Conservation (phyloP, 2,329 filamentous ascomycete species). For the Aotearoamyces nothofagi region DNA sequence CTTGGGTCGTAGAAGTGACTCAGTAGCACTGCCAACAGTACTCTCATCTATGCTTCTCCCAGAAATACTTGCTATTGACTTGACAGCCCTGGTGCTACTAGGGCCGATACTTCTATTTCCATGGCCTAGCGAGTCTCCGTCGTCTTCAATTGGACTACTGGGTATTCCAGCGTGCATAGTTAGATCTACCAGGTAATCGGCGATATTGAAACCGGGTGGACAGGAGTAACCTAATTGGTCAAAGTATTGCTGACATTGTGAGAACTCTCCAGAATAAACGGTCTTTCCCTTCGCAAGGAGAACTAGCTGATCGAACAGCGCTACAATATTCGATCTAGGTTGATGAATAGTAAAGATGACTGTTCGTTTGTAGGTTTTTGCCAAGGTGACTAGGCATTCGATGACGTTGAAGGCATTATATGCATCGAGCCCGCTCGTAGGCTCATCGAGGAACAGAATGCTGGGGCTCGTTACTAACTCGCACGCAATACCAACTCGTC, state of each 20-base stretch:
- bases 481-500: slow-evolving; percentile 91
- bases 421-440: slow-evolving; percentile 88
- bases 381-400: slow-evolving; percentile 85
- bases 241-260: slow-evolving; percentile 82
- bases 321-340: slow-evolving; percentile 94
- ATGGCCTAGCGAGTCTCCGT: slow-evolving; percentile 42
- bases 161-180: slow-evolving; percentile 81
- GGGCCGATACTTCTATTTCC: slow-evolving; percentile 55
- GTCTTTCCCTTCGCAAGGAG: slow-evolving; percentile 77
- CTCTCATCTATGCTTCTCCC: slow-evolving; percentile 56
- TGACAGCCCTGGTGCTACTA: slow-evolving; percentile 77
- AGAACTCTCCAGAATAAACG: slow-evolving; percentile 87
- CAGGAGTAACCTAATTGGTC: slow-evolving; percentile 84
- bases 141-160: slow-evolving; percentile 35
- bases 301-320: slow-evolving; percentile 87
- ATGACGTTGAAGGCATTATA: slow-evolving; percentile 98
- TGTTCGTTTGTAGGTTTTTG: slow-evolving; percentile 92
- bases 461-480: slow-evolving; percentile 95
- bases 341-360: slow-evolving; percentile 98
- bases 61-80: slow-evolving; percentile 77
- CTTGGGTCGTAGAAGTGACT: slow-evolving; percentile 49
- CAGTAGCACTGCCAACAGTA: slow-evolving; percentile 37
- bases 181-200: slow-evolving; percentile 90
- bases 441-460: slow-evolving; percentile 93
- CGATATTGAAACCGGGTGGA: slow-evolving; percentile 95